phyloP scores from a whole-genome alignment of 805 yeast species.

The Wickerhamomyces silvicola region DNA sequence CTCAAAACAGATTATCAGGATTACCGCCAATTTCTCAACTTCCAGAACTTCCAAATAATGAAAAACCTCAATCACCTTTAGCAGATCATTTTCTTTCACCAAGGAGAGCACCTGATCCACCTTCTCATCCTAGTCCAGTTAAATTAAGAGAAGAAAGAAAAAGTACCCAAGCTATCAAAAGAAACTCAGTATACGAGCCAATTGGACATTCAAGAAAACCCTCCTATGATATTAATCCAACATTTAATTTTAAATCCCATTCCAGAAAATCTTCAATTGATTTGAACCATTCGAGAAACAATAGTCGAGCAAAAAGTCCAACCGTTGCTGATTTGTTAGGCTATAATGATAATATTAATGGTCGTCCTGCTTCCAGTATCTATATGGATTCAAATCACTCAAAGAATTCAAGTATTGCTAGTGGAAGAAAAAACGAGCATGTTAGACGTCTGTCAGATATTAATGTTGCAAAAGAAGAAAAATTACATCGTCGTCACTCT shows the following conservation, averaged over 20 bases:
- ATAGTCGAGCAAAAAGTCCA: conserved; percentile 15
- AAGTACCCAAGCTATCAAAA: conserved; percentile 15
- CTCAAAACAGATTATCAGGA: conserved; percentile 1
- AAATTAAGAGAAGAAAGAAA: conserved; percentile 17
- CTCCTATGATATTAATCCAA: conserved; percentile 17
- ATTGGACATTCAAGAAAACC: conserved; percentile 22
- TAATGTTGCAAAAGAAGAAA: conserved; percentile 23
- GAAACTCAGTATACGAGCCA: conserved; percentile 9
- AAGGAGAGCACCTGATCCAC: conserved; percentile 70
- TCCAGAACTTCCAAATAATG: conserved; percentile 15
- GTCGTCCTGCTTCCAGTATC: conserved; percentile 44
- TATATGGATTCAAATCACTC: conserved; percentile 37
- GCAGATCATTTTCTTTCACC: conserved; percentile 50
- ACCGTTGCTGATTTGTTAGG: conserved; percentile 28
- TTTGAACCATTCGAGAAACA: conserved; percentile 12
- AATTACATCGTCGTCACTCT: conserved; percentile 51
- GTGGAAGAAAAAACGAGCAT: conserved; percentile 24
- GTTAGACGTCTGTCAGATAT: conserved; percentile 39
- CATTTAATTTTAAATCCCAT: conserved; percentile 6
- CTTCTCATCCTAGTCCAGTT: conserved; percentile 40
- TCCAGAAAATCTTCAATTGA: conserved; percentile 12
- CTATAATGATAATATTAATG: conserved; percentile 12
- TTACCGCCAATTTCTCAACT: conserved; percentile 16
- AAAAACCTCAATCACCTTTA: conserved; percentile 10
- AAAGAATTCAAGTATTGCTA: conserved; percentile 28